Conservation (phyloP, 2,329 filamentous ascomycete species). For the Ophiostoma triangulosporum region DNA sequence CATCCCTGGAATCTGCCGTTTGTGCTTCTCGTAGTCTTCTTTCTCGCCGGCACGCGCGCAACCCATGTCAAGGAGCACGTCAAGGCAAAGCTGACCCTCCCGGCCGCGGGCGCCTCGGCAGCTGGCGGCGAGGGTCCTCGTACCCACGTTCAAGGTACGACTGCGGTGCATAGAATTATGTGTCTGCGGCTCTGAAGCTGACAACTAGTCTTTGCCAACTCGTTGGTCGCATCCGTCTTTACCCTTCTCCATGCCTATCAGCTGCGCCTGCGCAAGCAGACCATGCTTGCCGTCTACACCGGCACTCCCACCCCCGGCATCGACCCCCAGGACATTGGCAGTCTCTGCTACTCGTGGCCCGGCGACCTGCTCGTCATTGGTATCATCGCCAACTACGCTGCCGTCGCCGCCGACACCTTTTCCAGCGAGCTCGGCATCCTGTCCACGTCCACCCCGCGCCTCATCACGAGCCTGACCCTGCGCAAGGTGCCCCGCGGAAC, state of each 20-base stretch:
- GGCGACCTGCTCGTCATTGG: conserved; percentile 51
- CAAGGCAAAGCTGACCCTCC: conserved; percentile 71
- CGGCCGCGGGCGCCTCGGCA: conserved; percentile 49
- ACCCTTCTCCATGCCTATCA: conserved; percentile 47
- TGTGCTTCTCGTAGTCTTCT: conserved; percentile 69
- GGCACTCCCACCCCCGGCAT: conserved; percentile 7
- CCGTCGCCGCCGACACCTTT: conserved; percentile 85
- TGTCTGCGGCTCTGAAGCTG: neutral
- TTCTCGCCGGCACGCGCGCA: conserved; percentile 67
- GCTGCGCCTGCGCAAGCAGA: conserved; percentile 33
- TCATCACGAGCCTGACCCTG: conserved; percentile 70
- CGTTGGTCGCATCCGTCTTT: conserved; percentile 58
- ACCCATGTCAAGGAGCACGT: conserved; percentile 69
- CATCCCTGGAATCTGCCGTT: conserved; percentile 95
- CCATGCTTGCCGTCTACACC: conserved; percentile 22
- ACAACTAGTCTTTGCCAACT: conserved; percentile 70
- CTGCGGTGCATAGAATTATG: too few species aligned
- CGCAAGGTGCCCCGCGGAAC: conserved; percentile 77
- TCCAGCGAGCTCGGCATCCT: conserved; percentile 92
- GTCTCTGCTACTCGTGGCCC: conserved; percentile 44
- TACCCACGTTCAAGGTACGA: conserved; percentile 62
- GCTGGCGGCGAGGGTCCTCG: conserved; percentile 66
- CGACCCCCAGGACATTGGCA: conserved; percentile 22
- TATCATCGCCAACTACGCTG: conserved; percentile 74
- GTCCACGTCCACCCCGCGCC: conserved; percentile 57